Evolutionary conservation across 2,329 filamentous ascomycete species (phyloP).

Genomic region (Monosporascus sp.): DNA sequence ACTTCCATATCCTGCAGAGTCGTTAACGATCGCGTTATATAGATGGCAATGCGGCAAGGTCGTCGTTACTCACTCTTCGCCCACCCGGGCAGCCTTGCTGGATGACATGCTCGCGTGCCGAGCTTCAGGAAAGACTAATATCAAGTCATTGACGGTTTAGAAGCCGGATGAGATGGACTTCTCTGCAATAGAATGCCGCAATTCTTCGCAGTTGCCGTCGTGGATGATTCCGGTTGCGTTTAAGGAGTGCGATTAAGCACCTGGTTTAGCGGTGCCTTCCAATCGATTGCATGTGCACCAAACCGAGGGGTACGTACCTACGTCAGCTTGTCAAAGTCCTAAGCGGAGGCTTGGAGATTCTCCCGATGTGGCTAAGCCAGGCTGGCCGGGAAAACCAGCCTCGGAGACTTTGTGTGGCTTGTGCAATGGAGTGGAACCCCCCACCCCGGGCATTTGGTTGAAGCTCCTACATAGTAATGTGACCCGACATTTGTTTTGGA

Average conservation of each 20-base stretch:
- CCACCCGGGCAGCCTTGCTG: slow-evolving; percentile 55
- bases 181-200: neutral
- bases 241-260: neutral
- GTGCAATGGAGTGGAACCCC: neutral
- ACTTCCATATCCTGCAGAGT: slow-evolving; percentile 79
- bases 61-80: slow-evolving; percentile 50
- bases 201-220: neutral
- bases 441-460: neutral
- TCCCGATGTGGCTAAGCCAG: neutral
- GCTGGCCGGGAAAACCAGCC: neutral
- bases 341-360: neutral
- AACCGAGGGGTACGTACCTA: neutral
- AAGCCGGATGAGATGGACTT: neutral
- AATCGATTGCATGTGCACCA: neutral
- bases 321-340: neutral
- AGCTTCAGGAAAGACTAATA: slow-evolving; percentile 13
- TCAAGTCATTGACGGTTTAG: slow-evolving; percentile 19
- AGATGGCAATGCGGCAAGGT: neutral
- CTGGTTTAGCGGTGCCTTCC: neutral
- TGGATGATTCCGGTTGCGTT: neutral
- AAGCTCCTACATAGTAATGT: neutral
- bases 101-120: slow-evolving; percentile 45
- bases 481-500: neutral
- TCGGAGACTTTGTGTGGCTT: neutral
- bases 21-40: slow-evolving; percentile 10